Conservation (phyloP, 768 basidiomycete genomes). For the Cubamyces sp. region DNA sequence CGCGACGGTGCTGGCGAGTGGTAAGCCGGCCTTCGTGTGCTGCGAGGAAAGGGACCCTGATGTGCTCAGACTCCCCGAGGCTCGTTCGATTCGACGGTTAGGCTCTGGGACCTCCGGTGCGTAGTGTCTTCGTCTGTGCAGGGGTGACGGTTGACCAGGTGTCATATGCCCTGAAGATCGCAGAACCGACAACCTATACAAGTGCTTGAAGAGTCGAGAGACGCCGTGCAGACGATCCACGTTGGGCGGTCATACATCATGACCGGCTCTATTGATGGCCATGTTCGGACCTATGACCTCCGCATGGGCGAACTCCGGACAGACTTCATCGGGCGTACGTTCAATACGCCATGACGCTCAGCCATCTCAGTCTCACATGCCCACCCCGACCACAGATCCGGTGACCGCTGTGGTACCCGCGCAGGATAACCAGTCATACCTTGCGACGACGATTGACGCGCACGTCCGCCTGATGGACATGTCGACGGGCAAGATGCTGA, state of each 20-base stretch:
- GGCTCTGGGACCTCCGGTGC: slow-evolving; percentile 91
- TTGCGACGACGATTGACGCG: slow-evolving; percentile 84
- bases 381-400: slow-evolving; percentile 60
- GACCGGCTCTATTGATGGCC: slow-evolving; percentile 89
- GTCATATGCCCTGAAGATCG: slow-evolving; percentile 47
- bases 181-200: slow-evolving; percentile 89
- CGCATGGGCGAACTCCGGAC: slow-evolving; percentile 89
- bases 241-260: slow-evolving; percentile 69
- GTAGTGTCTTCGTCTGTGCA: slow-evolving; percentile 22
- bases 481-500: slow-evolving; percentile 79
- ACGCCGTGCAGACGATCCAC: slow-evolving; percentile 81
- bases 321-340: slow-evolving; percentile 90
- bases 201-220: slow-evolving; percentile 83
- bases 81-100: slow-evolving; percentile 89
- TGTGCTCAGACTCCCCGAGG: slow-evolving; percentile 48
- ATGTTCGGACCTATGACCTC: slow-evolving; percentile 92
- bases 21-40: slow-evolving; percentile 45
- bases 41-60: slow-evolving; percentile 12
- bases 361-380: not conserved
- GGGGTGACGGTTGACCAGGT: not conserved
- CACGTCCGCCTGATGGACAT: slow-evolving; percentile 87
- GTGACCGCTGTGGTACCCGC: slow-evolving; percentile 85
- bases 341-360: not conserved
- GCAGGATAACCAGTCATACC: slow-evolving; percentile 75
- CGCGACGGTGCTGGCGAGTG: slow-evolving; percentile 85